These are phyloP conservation scores for Cardiosporidium cionae DNA, from an alignment of 169 alveolate genomes.

Conservation along the genomic window DNA sequence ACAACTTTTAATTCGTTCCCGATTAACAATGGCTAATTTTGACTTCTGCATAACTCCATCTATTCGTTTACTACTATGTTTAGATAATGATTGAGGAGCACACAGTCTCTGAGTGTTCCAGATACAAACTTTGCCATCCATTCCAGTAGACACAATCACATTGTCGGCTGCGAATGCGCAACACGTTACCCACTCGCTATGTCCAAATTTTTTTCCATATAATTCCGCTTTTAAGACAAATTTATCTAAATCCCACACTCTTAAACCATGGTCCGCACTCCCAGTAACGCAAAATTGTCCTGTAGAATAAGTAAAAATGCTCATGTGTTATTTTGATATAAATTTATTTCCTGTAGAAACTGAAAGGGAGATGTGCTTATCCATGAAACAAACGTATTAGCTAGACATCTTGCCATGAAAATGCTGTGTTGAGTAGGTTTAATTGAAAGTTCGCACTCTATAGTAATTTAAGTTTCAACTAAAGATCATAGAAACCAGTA, in stretches of 20 bases:
- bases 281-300: conserved; percentile 21
- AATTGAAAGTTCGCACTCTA: neutral
- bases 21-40: neutral
- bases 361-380: neutral
- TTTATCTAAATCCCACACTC: conserved; percentile 4
- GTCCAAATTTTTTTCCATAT: neutral
- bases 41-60: neutral
- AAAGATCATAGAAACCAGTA: too few relatives aligned
- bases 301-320: neutral
- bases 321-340: neutral
- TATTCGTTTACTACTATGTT: neutral
- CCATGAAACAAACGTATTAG: conserved; percentile 1
- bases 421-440: neutral
- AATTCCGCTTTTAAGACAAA: conserved; percentile 2
- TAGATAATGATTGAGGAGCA: neutral
- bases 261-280: conserved; percentile 23
- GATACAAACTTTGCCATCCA: conserved; percentile 23
- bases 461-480: neutral
- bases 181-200: conserved; percentile 28
- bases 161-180: conserved; percentile 3
- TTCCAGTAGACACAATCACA: conserved; percentile 17
- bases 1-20: too few relatives aligned
- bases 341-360: neutral
- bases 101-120: neutral
- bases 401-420: neutral